Percentiles rank a stretch among this genome's conserved stretches.
Conservation (phyloP, 2,329 filamentous ascomycete genomes). For the Penicillium sp. region DNA sequence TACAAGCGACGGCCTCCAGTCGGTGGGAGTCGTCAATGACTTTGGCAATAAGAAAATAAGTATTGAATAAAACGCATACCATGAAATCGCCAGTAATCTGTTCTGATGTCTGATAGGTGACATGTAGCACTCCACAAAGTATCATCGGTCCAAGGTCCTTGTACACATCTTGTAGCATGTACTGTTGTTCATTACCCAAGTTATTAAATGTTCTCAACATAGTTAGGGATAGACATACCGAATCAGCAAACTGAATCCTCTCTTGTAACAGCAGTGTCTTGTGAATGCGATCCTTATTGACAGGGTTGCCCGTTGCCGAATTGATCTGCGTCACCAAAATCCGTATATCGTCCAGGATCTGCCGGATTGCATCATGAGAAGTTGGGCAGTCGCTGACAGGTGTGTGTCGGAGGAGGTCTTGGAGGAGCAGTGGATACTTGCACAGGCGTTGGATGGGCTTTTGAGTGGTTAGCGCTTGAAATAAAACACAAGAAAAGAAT, state of each 20-base stretch:
- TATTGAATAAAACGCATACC: conserved; percentile 79
- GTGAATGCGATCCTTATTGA: conserved; percentile 68
- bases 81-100: conserved; percentile 76
- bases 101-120: conserved; percentile 74
- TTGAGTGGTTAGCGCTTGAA: conserved; percentile 11
- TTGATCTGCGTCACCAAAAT: conserved; percentile 80
- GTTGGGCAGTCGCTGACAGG: conserved; percentile 82
- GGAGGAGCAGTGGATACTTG: conserved; percentile 84
- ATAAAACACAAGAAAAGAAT: conserved; percentile 8
- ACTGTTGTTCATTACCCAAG: conserved; percentile 9
- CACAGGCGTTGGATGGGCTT: conserved; percentile 91
- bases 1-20: conserved; percentile 73
- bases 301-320: conserved; percentile 73
- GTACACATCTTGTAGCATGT: conserved; percentile 57
- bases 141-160: conserved; percentile 76
- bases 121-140: conserved; percentile 79
- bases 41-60: conserved; percentile 74
- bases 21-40: conserved; percentile 63
- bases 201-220: neutral
- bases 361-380: conserved; percentile 77
- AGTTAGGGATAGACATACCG: conserved; percentile 51
- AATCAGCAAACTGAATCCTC: conserved; percentile 70
- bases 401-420: conserved; percentile 78
- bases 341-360: conserved; percentile 68
- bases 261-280: conserved; percentile 85